Conservation (phyloP, 164 flowering plant species). For the Buxus sempervirens region DNA sequence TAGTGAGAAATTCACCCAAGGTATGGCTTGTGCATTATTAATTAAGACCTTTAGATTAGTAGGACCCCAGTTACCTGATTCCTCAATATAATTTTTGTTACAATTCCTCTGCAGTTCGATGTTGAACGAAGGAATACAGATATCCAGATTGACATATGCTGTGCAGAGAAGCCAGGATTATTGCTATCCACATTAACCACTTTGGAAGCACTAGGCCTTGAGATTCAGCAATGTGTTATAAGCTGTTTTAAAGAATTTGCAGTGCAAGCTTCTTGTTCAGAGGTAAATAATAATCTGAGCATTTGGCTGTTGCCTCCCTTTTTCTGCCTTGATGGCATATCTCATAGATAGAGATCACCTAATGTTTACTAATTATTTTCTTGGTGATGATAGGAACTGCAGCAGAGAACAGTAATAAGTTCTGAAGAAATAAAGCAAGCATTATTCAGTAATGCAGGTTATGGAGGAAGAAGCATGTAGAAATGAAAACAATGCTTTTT, state of each 20-base stretch:
- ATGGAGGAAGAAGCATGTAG: constrained; percentile 79
- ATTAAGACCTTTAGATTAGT: too few species aligned
- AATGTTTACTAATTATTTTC: background rate
- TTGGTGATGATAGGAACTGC: constrained; percentile 41
- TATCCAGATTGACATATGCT: constrained; percentile 65
- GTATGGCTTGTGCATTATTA: constrained; percentile 21
- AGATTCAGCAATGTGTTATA: constrained; percentile 88
- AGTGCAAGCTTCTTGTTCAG: constrained; percentile 84
- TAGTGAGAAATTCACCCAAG: constrained; percentile 57
- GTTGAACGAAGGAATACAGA: constrained; percentile 64
- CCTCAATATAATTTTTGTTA: background rate
- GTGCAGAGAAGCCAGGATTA: constrained; percentile 72
- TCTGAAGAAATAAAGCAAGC: constrained; percentile 81
- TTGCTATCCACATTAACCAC: constrained; percentile 63
- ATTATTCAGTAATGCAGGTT: constrained; percentile 77
- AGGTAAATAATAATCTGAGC: constrained; percentile 41
- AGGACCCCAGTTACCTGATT: background rate
- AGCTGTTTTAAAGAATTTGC: constrained; percentile 90
- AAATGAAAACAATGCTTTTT: constrained; percentile 5
- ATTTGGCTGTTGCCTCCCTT: background rate
- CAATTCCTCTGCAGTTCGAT: constrained; percentile 52
- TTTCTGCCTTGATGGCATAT: background rate
- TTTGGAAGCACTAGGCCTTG: constrained; percentile 78
- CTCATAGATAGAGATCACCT: background rate
- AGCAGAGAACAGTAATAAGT: constrained; percentile 36